Percentiles rank a stretch among this genome's conserved stretches.
Conservation (phyloP, 306 rosid species). For the Quercus variabilis region DNA sequence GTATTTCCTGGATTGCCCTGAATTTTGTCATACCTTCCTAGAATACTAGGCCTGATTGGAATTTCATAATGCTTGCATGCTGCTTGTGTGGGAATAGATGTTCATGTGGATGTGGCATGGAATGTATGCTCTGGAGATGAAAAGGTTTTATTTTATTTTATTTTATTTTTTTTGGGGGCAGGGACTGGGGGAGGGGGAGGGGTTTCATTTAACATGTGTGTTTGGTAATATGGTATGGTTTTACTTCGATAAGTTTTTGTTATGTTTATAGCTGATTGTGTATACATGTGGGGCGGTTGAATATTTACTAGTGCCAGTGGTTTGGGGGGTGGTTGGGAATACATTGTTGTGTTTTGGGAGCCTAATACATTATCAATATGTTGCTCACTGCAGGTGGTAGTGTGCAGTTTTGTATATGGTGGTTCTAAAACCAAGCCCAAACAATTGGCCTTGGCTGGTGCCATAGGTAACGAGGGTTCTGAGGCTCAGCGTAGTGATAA, state of each 20-base stretch:
- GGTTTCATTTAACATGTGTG: neutral
- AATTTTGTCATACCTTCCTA: neutral
- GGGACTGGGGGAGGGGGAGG: neutral
- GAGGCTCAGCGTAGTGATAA: conserved; percentile 48
- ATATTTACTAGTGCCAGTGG: neutral
- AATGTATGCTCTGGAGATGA: neutral
- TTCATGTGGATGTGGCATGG: neutral
- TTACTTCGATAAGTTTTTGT: neutral
- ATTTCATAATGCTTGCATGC: neutral
- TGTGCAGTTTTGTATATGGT: conserved; percentile 81
- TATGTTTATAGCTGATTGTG: neutral
- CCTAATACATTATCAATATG: neutral
- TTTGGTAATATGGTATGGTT: neutral
- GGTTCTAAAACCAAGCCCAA: conserved; percentile 60
- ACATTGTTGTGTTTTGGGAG: neutral
- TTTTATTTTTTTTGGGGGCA: too few relatives aligned
- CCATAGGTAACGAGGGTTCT: conserved; percentile 36
- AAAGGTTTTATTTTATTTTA: neutral
- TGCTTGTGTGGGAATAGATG: neutral
- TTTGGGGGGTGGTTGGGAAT: neutral
- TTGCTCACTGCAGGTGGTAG: conserved; percentile 65
- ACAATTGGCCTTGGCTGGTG: conserved; percentile 31
- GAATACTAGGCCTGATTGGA: neutral
- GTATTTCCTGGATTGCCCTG: conserved; percentile 38
- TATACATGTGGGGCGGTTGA: neutral